Conservation (phyloP, 768 basidiomycete species). For the Auriscalpium microsporum region DNA sequence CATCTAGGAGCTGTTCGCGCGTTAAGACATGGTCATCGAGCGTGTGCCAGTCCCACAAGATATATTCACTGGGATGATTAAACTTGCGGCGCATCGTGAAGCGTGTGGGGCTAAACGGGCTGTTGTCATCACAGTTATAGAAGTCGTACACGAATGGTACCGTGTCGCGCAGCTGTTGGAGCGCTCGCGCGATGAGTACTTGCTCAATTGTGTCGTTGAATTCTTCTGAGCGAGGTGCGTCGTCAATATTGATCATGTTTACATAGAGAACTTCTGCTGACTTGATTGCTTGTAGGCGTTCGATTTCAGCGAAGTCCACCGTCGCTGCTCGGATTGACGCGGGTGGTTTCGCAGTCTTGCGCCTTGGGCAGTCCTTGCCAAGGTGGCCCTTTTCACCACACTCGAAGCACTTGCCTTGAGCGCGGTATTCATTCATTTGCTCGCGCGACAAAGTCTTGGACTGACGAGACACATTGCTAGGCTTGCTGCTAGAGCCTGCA, state of each 20-base stretch:
- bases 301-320: neutral
- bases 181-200: too few species aligned
- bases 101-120: neutral
- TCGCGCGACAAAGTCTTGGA: too few species aligned
- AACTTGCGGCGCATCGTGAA: neutral
- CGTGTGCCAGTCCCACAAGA: neutral
- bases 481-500: too few species aligned
- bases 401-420: neutral
- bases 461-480: too few species aligned
- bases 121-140: neutral
- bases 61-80: neutral
- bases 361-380: neutral
- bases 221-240: too few species aligned
- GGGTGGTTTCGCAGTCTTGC: neutral
- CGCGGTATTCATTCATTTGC: too few species aligned
- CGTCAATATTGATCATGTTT: neutral
- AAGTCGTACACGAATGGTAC: neutral
- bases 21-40: neutral
- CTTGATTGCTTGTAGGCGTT: neutral
- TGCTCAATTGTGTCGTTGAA: too few species aligned
- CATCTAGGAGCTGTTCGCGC: neutral
- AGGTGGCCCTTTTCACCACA: neutral
- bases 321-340: neutral
- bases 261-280: neutral
- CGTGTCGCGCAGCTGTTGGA: too few species aligned